A percentile compares a stretch with the other conserved stretches of the same genome.
phyloP scores from a whole-genome alignment of 345 rosid genomes.

The Eucalyptus pauciflora region DNA sequence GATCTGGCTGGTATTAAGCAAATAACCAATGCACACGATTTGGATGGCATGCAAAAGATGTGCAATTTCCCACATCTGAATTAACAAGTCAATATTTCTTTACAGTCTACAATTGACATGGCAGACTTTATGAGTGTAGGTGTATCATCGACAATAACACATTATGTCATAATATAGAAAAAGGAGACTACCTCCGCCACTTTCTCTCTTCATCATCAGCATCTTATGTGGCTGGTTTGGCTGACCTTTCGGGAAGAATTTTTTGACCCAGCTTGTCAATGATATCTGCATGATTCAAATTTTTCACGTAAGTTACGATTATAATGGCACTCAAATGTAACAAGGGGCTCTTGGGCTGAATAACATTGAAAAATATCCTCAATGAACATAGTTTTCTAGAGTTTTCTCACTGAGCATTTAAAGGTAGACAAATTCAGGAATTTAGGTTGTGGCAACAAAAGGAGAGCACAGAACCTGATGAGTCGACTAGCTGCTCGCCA shows the following conservation, averaged over 20 bases:
- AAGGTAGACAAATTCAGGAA: not conserved
- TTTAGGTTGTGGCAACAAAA: not conserved
- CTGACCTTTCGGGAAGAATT: constrained; percentile 2
- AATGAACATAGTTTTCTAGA: not conserved
- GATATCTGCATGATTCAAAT: constrained; percentile 7
- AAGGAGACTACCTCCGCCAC: constrained; percentile 21
- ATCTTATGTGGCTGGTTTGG: not conserved
- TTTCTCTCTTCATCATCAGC: constrained; percentile 17
- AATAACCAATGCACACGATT: not conserved
- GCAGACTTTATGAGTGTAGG: not conserved
- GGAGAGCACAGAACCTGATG: constrained; percentile 15
- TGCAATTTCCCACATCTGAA: not conserved
- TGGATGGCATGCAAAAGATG: not conserved
- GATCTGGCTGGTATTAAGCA: not conserved
- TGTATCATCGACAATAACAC: not conserved
- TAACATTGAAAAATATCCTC: not conserved
- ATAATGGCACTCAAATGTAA: not conserved
- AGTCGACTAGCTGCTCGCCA: constrained; percentile 36
- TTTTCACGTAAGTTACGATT: not conserved
- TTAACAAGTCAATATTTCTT: not conserved
- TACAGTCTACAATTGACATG: not conserved
- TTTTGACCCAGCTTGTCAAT: constrained; percentile 11
- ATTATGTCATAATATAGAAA: not conserved
- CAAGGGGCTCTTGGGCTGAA: not conserved
- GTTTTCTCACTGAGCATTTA: not conserved